A percentile compares a stretch with the other conserved stretches of the same genome.
Evolutionary conservation across 139 green algal genomes (phyloP).

Genomic region (Chlorella vulgaris): DNA sequence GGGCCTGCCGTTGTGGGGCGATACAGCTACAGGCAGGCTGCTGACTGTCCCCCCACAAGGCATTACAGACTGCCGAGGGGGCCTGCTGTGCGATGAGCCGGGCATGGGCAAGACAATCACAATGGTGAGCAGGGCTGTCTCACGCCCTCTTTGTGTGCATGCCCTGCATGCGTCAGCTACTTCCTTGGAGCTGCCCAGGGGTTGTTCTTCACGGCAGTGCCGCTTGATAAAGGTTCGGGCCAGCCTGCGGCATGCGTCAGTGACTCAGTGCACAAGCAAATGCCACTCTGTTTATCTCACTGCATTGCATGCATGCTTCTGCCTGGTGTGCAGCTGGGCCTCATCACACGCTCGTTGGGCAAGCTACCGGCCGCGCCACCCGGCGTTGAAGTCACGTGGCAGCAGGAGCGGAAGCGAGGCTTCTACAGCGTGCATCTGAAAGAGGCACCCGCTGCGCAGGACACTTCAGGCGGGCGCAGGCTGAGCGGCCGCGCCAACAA

Average conservation of each 20-base stretch:
- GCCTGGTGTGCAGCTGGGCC: slow-evolving; percentile 50
- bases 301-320: background rate
- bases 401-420: slow-evolving; percentile 11
- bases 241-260: no score
- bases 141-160: no score
- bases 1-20: slow-evolving; percentile 34
- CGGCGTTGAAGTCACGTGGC: background rate
- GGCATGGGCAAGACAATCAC: slow-evolving; percentile 94
- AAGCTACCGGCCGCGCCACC: slow-evolving; percentile 41
- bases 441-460: background rate
- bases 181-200: no score
- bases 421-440: slow-evolving; percentile 28
- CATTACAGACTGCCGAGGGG: slow-evolving; percentile 65
- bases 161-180: no score
- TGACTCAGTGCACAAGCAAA: no score
- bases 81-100: slow-evolving; percentile 93
- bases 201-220: no score
- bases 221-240: no score
- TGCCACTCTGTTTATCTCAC: background rate
- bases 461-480: no score
- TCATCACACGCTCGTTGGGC: slow-evolving; percentile 79
- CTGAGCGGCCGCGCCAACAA: no score
- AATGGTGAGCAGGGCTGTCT: slow-evolving; percentile 7
- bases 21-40: slow-evolving; percentile 52
- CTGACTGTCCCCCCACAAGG: slow-evolving; percentile 29